phyloP scores from a whole-genome alignment of 805 yeast genomes.

The Blastobotrys mokoenaii region DNA sequence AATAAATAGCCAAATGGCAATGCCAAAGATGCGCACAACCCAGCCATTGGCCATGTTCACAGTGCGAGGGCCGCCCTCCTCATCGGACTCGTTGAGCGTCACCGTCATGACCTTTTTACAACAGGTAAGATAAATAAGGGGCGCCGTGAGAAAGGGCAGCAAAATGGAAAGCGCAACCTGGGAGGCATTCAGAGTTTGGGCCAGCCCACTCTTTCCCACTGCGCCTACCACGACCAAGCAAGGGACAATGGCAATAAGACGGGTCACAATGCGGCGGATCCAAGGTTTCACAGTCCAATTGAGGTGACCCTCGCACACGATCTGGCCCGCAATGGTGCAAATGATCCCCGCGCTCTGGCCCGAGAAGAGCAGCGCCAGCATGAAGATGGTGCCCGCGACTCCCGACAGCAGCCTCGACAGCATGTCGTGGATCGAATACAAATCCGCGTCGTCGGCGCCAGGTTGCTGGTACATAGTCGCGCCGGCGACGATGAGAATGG shows the following conservation, averaged over 20 bases:
- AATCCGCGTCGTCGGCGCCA: slow-evolving; percentile 68
- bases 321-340: slow-evolving; percentile 89
- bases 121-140: slow-evolving; percentile 75
- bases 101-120: slow-evolving; percentile 55
- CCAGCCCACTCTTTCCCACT: slow-evolving; percentile 67
- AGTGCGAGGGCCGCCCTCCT: slow-evolving; percentile 3
- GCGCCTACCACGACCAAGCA: slow-evolving; percentile 63
- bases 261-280: slow-evolving; percentile 67
- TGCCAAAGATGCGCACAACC: slow-evolving; percentile 44
- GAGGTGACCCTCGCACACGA: slow-evolving; percentile 85
- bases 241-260: slow-evolving; percentile 74
- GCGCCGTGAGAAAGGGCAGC: slow-evolving; percentile 78
- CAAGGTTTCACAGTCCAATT: slow-evolving; percentile 77
- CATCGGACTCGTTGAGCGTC: slow-evolving; percentile 10
- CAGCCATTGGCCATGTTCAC: slow-evolving; percentile 41
- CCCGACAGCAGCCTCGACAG: slow-evolving; percentile 55
- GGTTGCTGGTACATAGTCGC: slow-evolving; percentile 63
- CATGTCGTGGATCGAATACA: slow-evolving; percentile 65
- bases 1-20: slow-evolving; percentile 62
- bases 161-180: slow-evolving; percentile 79
- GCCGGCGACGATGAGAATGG: slow-evolving; percentile 77
- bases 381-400: slow-evolving; percentile 75
- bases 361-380: slow-evolving; percentile 72
- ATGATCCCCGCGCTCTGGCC: slow-evolving; percentile 91
- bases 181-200: slow-evolving; percentile 68